Evolutionary conservation across 2,329 filamentous ascomycete genomes (phyloP).

Genomic region (Didymella sp.): DNA sequence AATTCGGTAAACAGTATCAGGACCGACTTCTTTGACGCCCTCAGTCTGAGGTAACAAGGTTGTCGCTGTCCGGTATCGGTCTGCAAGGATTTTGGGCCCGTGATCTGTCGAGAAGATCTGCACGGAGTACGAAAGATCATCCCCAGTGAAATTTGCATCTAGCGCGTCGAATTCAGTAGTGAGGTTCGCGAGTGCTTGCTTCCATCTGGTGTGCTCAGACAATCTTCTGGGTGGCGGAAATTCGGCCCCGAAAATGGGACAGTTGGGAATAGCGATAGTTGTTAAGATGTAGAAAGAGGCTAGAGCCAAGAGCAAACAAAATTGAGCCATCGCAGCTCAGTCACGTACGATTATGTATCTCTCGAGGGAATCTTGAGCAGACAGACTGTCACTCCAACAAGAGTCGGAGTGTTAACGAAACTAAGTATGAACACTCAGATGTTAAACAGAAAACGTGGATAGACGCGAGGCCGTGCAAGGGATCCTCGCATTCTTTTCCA

Average conservation of each 20-base stretch:
- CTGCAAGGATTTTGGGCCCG: conserved; percentile 25
- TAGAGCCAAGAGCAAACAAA: conserved; percentile 1
- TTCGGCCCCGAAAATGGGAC: conserved; percentile 32
- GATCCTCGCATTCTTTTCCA: neutral
- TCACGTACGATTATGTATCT: neutral
- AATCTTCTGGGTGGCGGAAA: conserved; percentile 34
- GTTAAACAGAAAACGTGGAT: neutral
- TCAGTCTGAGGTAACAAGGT: conserved; percentile 25
- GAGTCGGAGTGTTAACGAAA: neutral
- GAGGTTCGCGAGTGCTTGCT: conserved; percentile 29
- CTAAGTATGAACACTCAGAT: neutral
- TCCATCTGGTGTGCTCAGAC: conserved; percentile 29
- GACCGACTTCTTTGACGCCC: conserved; percentile 38
- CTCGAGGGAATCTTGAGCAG: neutral
- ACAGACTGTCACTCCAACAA: too few relatives aligned
- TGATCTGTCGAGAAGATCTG: conserved; percentile 37
- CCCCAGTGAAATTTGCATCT: conserved; percentile 27
- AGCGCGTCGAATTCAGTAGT: conserved; percentile 30
- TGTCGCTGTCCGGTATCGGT: conserved; percentile 30
- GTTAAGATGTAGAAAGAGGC: conserved; percentile 14
- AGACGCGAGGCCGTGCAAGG: neutral
- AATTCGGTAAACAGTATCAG: conserved; percentile 53
- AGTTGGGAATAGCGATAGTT: conserved; percentile 28
- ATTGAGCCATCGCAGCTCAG: neutral
- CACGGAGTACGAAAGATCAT: conserved; percentile 32